Evolutionary conservation across 768 basidiomycete genomes (phyloP), one percentile per base, ranked within the genome.

Genomic region (Krasilnikovozyma curviuscula): DNA sequence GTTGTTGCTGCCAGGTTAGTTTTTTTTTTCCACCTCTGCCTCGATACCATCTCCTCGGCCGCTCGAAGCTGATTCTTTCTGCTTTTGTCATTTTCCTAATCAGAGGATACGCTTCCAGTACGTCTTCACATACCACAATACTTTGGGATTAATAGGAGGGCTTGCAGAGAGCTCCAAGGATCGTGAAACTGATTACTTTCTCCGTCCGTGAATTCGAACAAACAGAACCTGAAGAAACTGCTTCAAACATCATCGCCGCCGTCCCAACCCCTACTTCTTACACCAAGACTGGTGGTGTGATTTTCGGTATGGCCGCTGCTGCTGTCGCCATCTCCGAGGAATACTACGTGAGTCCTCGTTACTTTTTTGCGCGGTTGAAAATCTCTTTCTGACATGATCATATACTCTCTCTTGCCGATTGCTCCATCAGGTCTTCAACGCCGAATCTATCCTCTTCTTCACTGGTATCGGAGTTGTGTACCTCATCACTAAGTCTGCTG

Each of bases 271-370:
- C 77, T 63, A 65, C 64, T 18, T 72, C 93, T 66, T 73, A 89
- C 71, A 85, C 86, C 64, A 98, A 98, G 71, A 89, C 88, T 38
- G 86, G 88, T 54, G 76, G 82, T 44, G 81, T 86, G 59, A 71
- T 95, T 60, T 77, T 95, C 46, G 85, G 85, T 61, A 83, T 84
- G 14, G 86, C 83, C 59, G 70, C 83, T 52, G 69, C 79, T 48
- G 91, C 89, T 14, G 75, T 85, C 6, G 89, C 88, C 61, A 88
- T 97, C 67, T 91, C 86, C 13, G 82, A 86, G 63, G 89, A 98
- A 68, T 77, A 97, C 43, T 95, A 95, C 61, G 91, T 64, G 57
- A 41, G 63, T 59, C 4, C 18, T 5, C 13, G 25, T 27, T 42
- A 24, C n/a, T 8, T 24, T 21, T 27, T 42, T 27, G 23, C 7